Evolutionary conservation across 192 early-diverging fungal species (phyloP), one percentile per base, ranked within the genome.

Genomic region (Fimicolochytrium jonesii): DNA sequence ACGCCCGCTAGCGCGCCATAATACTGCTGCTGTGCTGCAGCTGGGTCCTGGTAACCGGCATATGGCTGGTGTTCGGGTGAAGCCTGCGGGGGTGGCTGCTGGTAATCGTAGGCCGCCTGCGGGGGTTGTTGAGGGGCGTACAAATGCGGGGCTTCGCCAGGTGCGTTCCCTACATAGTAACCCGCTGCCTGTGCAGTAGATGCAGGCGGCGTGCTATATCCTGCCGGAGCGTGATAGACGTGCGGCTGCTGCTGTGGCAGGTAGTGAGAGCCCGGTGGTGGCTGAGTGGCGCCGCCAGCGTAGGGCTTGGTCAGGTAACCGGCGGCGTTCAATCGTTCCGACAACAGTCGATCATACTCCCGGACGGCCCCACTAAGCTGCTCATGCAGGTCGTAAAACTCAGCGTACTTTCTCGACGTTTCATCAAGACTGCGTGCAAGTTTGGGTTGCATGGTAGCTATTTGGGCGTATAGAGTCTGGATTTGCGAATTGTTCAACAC

Each of bases 301-400:
- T 62, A 56, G 4, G 51, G 7, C 31, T 50, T 56, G 22, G 26
- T 17, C n/a, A n/a, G n/a, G 34, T 68, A 70, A 33, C 61, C 64
- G 6, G 73, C 56, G 4, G 48, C 54, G 26, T 59, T 64, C 55
- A 81, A 53, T 18, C 79, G 70, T 62, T 81, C 87, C 54, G 93
- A 88, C 52, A 98, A 68, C 43, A 98, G 67, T 46, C 84, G 82
- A 69, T 98, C 94, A 53, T 97, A 98, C 23, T 87, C 81, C 64
- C 84, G 87, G 15, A 90, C 79, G 20, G 91, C 93, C 18, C 81
- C 81, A 29, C 86, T 73, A 25, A 98, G 77, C 61, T 92, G 90
- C 43, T 90, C 87, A 56, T 92, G 87, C 46, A 94, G 73, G 26
- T 92, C 87, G 39, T 86, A 79, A 49, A 91, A 85, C 44, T 82